Conservation (phyloP, 2,329 filamentous ascomycete genomes). For the Aspergillus arachidicola region DNA sequence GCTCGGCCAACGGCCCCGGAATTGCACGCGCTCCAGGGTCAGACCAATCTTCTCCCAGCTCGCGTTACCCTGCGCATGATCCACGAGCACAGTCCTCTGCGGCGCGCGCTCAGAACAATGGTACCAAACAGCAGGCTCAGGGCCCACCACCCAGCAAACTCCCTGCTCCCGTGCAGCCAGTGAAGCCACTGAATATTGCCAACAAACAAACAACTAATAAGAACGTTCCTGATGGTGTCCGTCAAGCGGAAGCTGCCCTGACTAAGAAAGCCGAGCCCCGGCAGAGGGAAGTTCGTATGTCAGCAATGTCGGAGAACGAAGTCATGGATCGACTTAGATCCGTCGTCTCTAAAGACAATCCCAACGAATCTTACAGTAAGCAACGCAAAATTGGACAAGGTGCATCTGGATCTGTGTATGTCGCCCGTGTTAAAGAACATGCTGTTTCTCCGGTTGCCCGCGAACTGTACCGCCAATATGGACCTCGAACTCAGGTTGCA, state of each 20-base stretch:
- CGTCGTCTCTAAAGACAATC: constrained; percentile 93
- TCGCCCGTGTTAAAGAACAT: constrained; percentile 89
- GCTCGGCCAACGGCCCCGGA: constrained; percentile 30
- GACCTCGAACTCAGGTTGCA: constrained; percentile 83
- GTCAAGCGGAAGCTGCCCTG: constrained; percentile 86
- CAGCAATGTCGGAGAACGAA: constrained; percentile 94
- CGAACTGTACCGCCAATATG: constrained; percentile 76
- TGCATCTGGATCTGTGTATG: constrained; percentile 96
- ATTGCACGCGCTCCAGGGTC: constrained; percentile 40
- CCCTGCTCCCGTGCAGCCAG: constrained; percentile 58
- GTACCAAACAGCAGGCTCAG: constrained; percentile 42
- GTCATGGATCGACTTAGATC: constrained; percentile 96
- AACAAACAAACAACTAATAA: constrained; percentile 60
- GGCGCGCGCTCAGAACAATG: constrained; percentile 49
- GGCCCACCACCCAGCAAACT: constrained; percentile 60
- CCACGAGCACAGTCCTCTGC: constrained; percentile 44
- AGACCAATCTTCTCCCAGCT: constrained; percentile 38
- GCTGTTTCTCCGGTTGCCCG: constrained; percentile 80
- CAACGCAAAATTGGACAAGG: constrained; percentile 99
- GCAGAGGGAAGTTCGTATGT: constrained; percentile 95
- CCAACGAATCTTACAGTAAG: constrained; percentile 94
- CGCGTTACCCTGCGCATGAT: constrained; percentile 37
- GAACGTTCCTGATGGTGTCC: constrained; percentile 66
- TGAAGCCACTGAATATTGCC: constrained; percentile 79
- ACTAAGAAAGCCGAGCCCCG: constrained; percentile 77